Conservation (phyloP, 148 eudicot species). For the Chenopodium quinoa region DNA sequence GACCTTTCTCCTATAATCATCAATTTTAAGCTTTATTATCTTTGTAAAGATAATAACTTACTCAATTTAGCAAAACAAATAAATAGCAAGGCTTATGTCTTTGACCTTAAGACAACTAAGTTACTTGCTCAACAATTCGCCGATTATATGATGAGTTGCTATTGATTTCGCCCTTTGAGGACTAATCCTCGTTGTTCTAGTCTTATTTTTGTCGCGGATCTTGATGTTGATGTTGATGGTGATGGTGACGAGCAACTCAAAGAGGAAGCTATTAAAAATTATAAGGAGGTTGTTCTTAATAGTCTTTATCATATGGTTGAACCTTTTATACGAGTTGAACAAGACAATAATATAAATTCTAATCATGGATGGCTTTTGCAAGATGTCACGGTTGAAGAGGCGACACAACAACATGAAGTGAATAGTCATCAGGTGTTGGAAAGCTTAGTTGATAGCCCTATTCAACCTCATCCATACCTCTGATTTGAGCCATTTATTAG, state of each 20-base stretch:
- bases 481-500: no score
- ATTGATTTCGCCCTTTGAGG: neutral
- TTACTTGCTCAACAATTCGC: conserved; percentile 4
- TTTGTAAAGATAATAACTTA: neutral
- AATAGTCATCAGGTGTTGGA: no score
- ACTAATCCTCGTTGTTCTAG: neutral
- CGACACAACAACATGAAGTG: no score
- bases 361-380: no score
- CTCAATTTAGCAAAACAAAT: neutral
- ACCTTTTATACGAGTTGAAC: neutral
- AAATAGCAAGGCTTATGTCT: neutral
- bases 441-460: no score
- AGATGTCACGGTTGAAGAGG: no score
- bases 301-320: no score
- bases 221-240: neutral
- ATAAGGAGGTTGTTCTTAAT: neutral
- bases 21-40: neutral
- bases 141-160: conserved; percentile 4
- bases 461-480: no score
- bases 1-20: no score
- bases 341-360: neutral
- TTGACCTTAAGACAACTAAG: neutral
- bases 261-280: neutral
- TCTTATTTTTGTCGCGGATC: conserved; percentile 9
- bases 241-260: neutral